These are phyloP conservation scores for Biscogniauxia sp. DNA, from an alignment of 2,329 filamentous ascomycete species.

Conservation along the genomic window DNA sequence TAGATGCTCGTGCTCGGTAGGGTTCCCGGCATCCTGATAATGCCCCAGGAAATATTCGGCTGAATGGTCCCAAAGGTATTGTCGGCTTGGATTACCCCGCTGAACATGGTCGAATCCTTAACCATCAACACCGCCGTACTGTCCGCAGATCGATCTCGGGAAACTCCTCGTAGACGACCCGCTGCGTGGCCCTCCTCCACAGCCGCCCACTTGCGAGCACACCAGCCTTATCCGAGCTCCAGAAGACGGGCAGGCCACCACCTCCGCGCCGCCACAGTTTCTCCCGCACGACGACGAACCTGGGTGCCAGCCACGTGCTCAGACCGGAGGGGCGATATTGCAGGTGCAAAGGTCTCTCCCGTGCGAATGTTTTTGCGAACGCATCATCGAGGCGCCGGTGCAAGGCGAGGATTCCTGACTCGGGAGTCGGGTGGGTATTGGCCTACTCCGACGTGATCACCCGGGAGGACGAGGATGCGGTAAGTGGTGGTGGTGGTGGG, in stretches of 20 bases:
- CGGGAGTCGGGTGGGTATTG: conserved; percentile 38
- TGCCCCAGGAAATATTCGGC: conserved; percentile 44
- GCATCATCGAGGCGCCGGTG: conserved; percentile 42
- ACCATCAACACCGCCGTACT: conserved; percentile 49
- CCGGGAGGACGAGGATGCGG: conserved; percentile 41
- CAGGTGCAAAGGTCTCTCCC: conserved; percentile 44
- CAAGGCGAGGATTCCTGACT: conserved; percentile 42
- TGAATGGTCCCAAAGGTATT: conserved; percentile 50
- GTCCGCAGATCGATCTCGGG: conserved; percentile 43
- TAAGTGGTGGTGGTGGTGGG: background rate
- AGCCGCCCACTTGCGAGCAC: conserved; percentile 49
- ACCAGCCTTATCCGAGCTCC: conserved; percentile 46
- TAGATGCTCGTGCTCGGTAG: conserved; percentile 45
- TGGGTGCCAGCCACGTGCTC: conserved; percentile 43
- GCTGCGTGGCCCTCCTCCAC: conserved; percentile 44
- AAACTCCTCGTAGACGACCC: conserved; percentile 42
- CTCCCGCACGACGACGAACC: conserved; percentile 49
- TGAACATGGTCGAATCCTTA: conserved; percentile 44
- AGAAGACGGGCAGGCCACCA: background rate
- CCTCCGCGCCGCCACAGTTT: conserved; percentile 46
- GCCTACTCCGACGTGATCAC: conserved; percentile 50
- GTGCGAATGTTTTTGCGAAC: conserved; percentile 53
- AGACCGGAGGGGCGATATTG: conserved; percentile 5
- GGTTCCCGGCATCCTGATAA: conserved; percentile 44
- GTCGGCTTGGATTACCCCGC: conserved; percentile 42